Base-by-base conservation (phyloP, 1,139 yeast genomes). In the Candida sp. region DNA sequence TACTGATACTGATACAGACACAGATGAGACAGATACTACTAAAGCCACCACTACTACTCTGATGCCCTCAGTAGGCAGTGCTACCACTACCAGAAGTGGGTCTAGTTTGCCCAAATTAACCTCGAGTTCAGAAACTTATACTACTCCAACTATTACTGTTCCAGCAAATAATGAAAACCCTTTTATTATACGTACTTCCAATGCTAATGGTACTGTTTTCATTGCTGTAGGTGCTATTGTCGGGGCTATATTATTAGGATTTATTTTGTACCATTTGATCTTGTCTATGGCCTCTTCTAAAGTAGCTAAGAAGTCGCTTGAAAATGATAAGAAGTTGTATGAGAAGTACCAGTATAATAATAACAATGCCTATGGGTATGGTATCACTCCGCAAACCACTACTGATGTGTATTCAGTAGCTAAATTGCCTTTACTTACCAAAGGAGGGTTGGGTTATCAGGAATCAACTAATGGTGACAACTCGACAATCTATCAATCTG, bases 181-280 rank as follows among this genome's bases (percentile, higher is more conserved):
- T 8, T 82, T 75, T 56, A 71, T 87, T 33, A 62, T 75, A 49
- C 63, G 71, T 41, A 67, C 79, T 9, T 60, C 57, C 30, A 69
- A 73, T 42, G 87, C 89, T 1, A 72, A 77, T 42, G 95, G 96
- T 1, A 84, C 93, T 0, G 90, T 87, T 3, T 87, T 87, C 62
- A 87, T 87, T 48, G 87, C 87, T 0, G 85, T 86, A 25, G 96
- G 95, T 0, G 72, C 84, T 9, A 71, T 83, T 37, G 80, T 84
- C 3, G 87, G 84, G 1, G 80, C 77, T 22, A 64, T 82, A 12
- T 64, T 75, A 23, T 53, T 77, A 43, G 75, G 71, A 4, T 72
- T 79, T 43, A 61, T 75, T 46, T 50, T 67, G 42, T 73, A 63
- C 55, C 75, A 59, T 55, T 70, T 59, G 44, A 54, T 71, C 43